These are phyloP conservation scores for Moniliella sp. DNA, from an alignment of 1,284 basidiomycete species.

Conservation along the genomic window DNA sequence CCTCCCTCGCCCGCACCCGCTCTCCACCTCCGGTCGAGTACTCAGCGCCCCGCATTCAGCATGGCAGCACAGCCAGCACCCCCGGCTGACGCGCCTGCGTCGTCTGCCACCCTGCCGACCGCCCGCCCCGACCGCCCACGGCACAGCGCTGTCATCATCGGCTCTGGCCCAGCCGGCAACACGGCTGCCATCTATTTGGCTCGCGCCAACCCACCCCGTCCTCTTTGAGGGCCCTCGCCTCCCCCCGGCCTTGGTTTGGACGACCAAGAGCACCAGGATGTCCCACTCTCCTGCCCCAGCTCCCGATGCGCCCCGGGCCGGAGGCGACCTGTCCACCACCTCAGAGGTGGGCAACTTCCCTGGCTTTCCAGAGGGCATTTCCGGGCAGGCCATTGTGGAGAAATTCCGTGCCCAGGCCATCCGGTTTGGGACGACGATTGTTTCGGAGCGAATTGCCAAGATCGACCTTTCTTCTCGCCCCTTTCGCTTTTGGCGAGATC, in stretches of 20 bases:
- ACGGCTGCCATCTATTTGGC: conserved; percentile 73
- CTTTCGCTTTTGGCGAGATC: conserved; percentile 91
- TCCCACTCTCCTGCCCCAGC: too few relatives aligned
- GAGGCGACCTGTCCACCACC: conserved; percentile 90
- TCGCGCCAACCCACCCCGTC: conserved; percentile 71
- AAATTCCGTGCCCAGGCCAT: conserved; percentile 54
- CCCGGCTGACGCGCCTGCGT: too few relatives aligned
- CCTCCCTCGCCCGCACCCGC: too few relatives aligned
- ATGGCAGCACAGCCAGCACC: too few relatives aligned
- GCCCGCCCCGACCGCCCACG: too few relatives aligned
- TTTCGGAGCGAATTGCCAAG: conserved; percentile 86
- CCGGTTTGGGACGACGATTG: conserved; percentile 77
- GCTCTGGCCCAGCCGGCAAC: conserved; percentile 70
- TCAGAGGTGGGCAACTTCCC: conserved; percentile 71
- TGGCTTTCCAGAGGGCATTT: conserved; percentile 86
- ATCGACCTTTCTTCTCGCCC: conserved; percentile 77
- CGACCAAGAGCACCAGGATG: too few relatives aligned
- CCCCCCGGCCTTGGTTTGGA: too few relatives aligned
- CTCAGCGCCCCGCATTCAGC: too few relatives aligned
- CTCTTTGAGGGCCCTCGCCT: conserved; percentile 85
- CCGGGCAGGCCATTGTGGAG: conserved; percentile 93
- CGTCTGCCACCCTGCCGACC: too few relatives aligned
- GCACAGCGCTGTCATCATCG: conserved; percentile 88
- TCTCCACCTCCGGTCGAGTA: too few relatives aligned
- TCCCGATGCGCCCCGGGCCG: conserved; percentile 91